Evolutionary conservation across 1,139 yeast genomes (phyloP).

Genomic region (Magnusiomyces ingens): DNA sequence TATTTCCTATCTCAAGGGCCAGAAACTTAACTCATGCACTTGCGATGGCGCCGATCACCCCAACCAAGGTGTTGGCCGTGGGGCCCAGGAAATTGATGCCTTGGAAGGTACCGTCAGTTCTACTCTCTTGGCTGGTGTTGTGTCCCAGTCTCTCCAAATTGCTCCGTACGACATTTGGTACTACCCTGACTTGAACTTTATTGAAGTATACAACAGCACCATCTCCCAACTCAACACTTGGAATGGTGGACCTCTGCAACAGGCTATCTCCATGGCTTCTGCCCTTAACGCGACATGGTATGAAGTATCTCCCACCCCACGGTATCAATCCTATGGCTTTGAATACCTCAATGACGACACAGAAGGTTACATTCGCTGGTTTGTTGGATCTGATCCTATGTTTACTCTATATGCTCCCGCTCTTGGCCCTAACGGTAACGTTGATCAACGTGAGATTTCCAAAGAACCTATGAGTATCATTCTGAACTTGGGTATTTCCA

Average conservation of each 20-base stretch:
- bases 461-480: slow-evolving; percentile 84
- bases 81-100: slow-evolving; percentile 86
- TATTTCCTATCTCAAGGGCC: slow-evolving; percentile 71
- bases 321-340: slow-evolving; percentile 66
- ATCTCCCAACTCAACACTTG: slow-evolving; percentile 68
- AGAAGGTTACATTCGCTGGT: slow-evolving; percentile 76
- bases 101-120: slow-evolving; percentile 62
- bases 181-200: slow-evolving; percentile 66
- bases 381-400: slow-evolving; percentile 63
- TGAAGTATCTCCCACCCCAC: slow-evolving; percentile 39
- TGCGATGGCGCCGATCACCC: slow-evolving; percentile 78
- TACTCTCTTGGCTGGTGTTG: slow-evolving; percentile 45
- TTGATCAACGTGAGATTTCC: slow-evolving; percentile 65
- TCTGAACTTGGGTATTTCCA: slow-evolving; percentile 72
- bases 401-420: slow-evolving; percentile 56
- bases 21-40: slow-evolving; percentile 59
- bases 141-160: slow-evolving; percentile 73
- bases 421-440: slow-evolving; percentile 74
- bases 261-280: slow-evolving; percentile 71
- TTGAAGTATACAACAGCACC: slow-evolving; percentile 54
- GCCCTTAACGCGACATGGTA: slow-evolving; percentile 72
- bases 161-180: slow-evolving; percentile 89
- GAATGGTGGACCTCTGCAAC: slow-evolving; percentile 81
- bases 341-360: slow-evolving; percentile 66
- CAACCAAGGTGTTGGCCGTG: slow-evolving; percentile 70